These are phyloP conservation scores for Coemansia sp. DNA, from an alignment of 192 early-diverging fungal genomes.

Conservation along the genomic window DNA sequence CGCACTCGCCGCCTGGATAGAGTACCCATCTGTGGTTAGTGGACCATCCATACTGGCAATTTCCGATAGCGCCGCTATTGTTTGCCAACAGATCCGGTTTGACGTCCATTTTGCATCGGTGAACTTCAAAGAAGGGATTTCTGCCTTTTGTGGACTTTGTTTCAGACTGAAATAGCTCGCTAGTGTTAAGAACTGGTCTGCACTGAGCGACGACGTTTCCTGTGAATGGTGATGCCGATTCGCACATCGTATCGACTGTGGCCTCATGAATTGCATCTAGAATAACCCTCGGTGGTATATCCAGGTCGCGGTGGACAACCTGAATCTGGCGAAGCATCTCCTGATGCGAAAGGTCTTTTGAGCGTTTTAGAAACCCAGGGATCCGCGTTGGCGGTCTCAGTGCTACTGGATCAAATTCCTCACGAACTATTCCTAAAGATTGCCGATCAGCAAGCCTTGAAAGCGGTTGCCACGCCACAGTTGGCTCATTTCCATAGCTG, in stretches of 20 bases:
- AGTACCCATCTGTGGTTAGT: conserved; percentile 31
- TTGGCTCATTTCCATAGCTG: not conserved
- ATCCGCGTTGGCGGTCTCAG: conserved; percentile 39
- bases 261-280: conserved; percentile 20
- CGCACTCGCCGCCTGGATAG: conserved; percentile 38
- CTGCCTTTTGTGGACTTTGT: no score
- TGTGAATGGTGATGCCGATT: conserved; percentile 6
- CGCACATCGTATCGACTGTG: conserved; percentile 9
- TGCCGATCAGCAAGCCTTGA: conserved; percentile 9
- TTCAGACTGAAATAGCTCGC: not conserved
- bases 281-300: conserved; percentile 24
- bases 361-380: conserved; percentile 29
- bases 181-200: conserved; percentile 13
- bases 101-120: conserved; percentile 13
- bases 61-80: not conserved
- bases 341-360: not conserved
- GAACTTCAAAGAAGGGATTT: not conserved
- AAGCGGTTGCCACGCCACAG: conserved; percentile 20
- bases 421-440: not conserved
- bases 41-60: conserved; percentile 20
- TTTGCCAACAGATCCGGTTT: not conserved
- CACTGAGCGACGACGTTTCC: conserved; percentile 30
- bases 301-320: conserved; percentile 18
- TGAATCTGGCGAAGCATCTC: conserved; percentile 24
- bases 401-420: conserved; percentile 10